Conservation (phyloP, 176 grass and related monocot species). For the Avena insularis region DNA sequence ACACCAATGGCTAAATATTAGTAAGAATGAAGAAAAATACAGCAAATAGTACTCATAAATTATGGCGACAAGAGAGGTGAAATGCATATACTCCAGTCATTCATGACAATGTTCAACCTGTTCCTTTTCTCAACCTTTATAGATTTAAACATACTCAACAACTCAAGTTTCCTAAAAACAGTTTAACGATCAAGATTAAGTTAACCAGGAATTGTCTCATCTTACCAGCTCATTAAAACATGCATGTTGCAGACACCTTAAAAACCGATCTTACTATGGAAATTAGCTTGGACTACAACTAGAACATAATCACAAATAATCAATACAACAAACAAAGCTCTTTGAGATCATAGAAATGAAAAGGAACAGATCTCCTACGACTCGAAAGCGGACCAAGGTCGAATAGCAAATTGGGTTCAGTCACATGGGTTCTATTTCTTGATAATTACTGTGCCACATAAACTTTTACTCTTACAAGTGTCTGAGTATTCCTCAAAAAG, state of each 20-base stretch:
- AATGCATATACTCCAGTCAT: too few relatives aligned
- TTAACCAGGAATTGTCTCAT: neutral
- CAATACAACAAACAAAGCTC: neutral
- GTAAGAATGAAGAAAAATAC: too few relatives aligned
- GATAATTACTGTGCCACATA: neutral
- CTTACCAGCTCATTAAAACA: neutral
- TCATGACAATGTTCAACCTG: too few relatives aligned
- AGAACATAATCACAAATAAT: neutral
- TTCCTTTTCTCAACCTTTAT: too few relatives aligned
- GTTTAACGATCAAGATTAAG: neutral
- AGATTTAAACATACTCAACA: too few relatives aligned
- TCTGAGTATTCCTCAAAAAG: neutral
- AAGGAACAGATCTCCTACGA: neutral
- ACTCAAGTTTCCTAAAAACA: neutral
- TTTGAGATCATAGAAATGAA: neutral
- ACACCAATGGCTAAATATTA: too few relatives aligned
- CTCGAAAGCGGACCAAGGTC: neutral
- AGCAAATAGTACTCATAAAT: too few relatives aligned
- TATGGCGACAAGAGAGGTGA: too few relatives aligned
- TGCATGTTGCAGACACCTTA: neutral
- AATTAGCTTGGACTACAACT: neutral
- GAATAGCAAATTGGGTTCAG: neutral
- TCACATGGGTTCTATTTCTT: neutral
- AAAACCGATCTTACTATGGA: neutral
- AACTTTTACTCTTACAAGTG: neutral